Conservation (phyloP, 116 monocot genomes). For the Trichopus zeylanicus region DNA sequence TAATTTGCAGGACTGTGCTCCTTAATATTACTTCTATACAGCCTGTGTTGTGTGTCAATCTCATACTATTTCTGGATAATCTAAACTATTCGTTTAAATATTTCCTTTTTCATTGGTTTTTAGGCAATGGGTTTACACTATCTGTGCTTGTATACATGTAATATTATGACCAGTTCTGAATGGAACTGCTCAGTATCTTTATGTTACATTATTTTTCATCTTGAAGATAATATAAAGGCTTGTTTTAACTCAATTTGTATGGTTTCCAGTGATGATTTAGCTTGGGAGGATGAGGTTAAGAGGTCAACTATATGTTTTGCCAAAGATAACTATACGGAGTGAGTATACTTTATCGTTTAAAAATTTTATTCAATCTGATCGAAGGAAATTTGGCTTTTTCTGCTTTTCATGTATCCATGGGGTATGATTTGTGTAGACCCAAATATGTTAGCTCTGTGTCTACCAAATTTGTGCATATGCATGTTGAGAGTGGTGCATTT, state of each 20-base stretch:
- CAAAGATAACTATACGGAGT: conserved; percentile 42
- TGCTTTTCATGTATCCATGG: neutral
- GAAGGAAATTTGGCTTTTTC: neutral
- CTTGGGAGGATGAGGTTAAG: conserved; percentile 9
- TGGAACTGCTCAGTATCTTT: too few species aligned
- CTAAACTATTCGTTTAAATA: too few species aligned
- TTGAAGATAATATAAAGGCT: neutral
- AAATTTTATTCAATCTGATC: neutral
- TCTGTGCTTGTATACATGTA: too few species aligned
- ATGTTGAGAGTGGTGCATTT: too few species aligned
- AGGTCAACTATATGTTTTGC: conserved; percentile 21
- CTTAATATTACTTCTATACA: too few species aligned
- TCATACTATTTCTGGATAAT: neutral
- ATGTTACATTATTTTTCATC: neutral
- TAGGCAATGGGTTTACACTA: too few species aligned
- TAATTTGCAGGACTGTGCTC: too few species aligned
- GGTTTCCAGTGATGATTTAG: conserved; percentile 25
- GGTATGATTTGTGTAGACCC: neutral
- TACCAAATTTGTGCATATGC: too few species aligned
- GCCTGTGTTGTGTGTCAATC: too few species aligned
- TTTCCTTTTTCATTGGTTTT: too few species aligned
- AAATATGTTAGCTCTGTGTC: too few species aligned
- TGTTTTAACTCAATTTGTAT: neutral
- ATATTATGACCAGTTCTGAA: too few species aligned
- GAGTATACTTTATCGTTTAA: conserved; percentile 1